Conservation (phyloP, 2,329 filamentous ascomycete species). For the Nothophoma quercina region DNA sequence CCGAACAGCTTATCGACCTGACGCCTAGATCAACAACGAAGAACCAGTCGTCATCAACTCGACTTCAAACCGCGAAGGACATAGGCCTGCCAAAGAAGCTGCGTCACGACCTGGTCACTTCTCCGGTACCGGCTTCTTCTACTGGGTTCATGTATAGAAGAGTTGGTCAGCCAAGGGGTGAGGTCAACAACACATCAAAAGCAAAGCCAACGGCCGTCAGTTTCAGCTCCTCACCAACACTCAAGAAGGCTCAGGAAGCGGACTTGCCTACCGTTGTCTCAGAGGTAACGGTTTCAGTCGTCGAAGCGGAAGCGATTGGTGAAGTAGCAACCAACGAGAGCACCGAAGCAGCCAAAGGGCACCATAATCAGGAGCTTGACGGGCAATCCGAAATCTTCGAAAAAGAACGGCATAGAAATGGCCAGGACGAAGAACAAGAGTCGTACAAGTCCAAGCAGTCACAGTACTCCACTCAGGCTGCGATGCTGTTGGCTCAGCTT, state of each 20-base stretch:
- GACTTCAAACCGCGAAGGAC: background rate
- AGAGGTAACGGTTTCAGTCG: background rate
- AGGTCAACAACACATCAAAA: slow-evolving; percentile 11
- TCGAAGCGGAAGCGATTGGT: background rate
- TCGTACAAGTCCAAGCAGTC: slow-evolving; percentile 26
- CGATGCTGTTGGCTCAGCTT: slow-evolving; percentile 44
- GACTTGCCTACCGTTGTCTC: background rate
- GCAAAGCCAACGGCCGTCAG: slow-evolving; percentile 30
- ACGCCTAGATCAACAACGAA: background rate
- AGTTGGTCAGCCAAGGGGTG: slow-evolving; percentile 20
- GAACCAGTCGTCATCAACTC: background rate
- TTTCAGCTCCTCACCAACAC: slow-evolving; percentile 35
- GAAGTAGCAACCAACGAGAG: background rate
- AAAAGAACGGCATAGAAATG: slow-evolving; percentile 4
- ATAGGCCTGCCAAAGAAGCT: background rate
- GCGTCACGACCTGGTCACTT: slow-evolving; percentile 29
- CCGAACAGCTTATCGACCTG: slow-evolving; percentile 17
- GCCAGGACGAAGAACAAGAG: slow-evolving; percentile 11
- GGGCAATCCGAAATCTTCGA: no score
- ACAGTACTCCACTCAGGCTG: slow-evolving; percentile 47
- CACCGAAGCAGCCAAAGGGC: background rate
- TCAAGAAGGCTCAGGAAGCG: slow-evolving; percentile 1
- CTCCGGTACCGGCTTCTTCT: slow-evolving; percentile 33
- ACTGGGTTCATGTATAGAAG: slow-evolving; percentile 39
- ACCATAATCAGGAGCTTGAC: no score